Base-by-base conservation (phyloP, 768 basidiomycete genomes). In the Lactifluus rugatus region DNA sequence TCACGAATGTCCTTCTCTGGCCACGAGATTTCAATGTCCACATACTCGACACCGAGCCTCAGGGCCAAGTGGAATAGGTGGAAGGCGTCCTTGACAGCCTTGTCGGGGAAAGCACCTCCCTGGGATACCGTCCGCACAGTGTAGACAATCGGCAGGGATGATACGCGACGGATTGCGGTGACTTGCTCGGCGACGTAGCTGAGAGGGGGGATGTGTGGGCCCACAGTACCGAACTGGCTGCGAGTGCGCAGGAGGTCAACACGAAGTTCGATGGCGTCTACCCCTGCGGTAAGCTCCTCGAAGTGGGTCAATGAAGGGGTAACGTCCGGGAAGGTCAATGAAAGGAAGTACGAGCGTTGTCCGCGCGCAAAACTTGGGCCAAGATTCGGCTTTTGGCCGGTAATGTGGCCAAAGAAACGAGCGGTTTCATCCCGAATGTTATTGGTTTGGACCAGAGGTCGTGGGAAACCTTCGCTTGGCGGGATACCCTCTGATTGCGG, bases 221-320 rank as follows among this genome's bases (percentile, higher is more conserved):
- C 75, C 23, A 76, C 68, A n/a, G 72, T 68, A 48, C 78, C 78
- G 21, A 71, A 67, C 57, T 80, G 75, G 53, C 75, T 74, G 0
- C 72, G 65, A 67, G 81, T 66, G 16, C 81, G 82, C 19, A 99
- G 77, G 8, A 98, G 78, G 69, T 99, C 96, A 11, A 93, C 93
- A 10, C 95, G 84, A n/a, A 98, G 69, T 70, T 99, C 96, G 58
- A 98, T 72, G 0, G 93, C 95, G 66, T 98, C 94, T 7, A 85
- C 89, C 4, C 96, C 96, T 17, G 81, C 76, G 0, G 81, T 81
- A 58, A 99, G 70, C 45, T 86, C 81, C 21, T 89, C 82, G 42
- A 98, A 79, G 51, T 81, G 69, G 16, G 76, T 70, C 42, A 93
- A 74, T 0, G 87, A 85, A 4, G 81, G 80, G 0, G 78, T 82